Evolutionary conservation across 1,139 yeast species (phyloP), one percentile per base, ranked within the genome.

Genomic region (Petasospora fabianii): DNA sequence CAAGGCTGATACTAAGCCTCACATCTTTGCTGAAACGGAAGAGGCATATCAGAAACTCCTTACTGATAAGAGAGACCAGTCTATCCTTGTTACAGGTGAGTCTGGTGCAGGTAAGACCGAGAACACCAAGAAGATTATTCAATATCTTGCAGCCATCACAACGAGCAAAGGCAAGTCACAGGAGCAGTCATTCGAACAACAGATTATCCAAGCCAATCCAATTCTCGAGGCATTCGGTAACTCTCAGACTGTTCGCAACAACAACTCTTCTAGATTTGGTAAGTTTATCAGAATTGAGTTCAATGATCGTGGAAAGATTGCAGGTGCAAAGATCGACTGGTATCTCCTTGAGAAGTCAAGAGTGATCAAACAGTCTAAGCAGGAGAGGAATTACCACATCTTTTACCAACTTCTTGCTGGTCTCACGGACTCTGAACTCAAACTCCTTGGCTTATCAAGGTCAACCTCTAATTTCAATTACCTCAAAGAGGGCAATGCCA

Each of bases 21-120:
- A 94, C 58, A 88, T 94, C 33, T 94, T 80, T 62, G 95, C 96
- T 2, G 81, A 85, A 22, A 86, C 97, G 0, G 97, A 92, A 57
- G 78, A 80, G 32, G 95, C 98, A 1, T 86, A 80, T 53, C 74
- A 87, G 44, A 85, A 83, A 54, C 69, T 92, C 61, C 67, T 87
- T 16, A 71, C 74, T 22, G 81, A 84, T 51, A 73, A 68, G 36
- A 81, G 80, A 54, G 84, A 90, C 61, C 98, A 94, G 63, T 81
- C 95, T 13, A 87, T 94, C 38, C 68, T 94, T 39, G 97, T 94
- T 11, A 94, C 98, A 1, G 99, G 99, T 46, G 99, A 94, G 60
- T 84, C 96, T 21, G 99, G 98, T 46, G 98, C 98, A 0, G 98
- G 98, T 42, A 92, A 92, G 60, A 92, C 98, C 0, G 98, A 92